Evolutionary conservation across 2,329 filamentous ascomycete species (phyloP).

Genomic region (Cytospora leucostoma): DNA sequence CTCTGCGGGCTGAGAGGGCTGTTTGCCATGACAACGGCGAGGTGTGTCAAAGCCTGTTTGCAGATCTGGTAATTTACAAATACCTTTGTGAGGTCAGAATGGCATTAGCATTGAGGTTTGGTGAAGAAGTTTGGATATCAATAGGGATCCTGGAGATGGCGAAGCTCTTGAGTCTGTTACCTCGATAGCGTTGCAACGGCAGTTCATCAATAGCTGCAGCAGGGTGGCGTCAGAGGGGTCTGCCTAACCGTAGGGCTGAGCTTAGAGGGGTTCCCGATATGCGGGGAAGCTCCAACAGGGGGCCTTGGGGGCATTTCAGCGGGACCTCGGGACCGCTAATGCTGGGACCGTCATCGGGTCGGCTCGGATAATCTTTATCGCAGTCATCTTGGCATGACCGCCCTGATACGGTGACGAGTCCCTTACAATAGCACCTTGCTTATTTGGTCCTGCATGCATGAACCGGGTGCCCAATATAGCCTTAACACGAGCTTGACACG

Average conservation of each 20-base stretch:
- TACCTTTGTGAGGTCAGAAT: background rate
- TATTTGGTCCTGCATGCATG: background rate
- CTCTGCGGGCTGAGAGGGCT: constrained; percentile 47
- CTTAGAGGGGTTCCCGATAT: constrained; percentile 5
- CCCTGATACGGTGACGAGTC: background rate
- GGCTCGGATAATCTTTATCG: background rate
- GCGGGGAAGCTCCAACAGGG: constrained; percentile 14
- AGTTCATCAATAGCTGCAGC: constrained; percentile 2
- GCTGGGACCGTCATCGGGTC: background rate
- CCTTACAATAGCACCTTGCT: background rate
- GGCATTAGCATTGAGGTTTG: background rate
- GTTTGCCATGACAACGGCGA: constrained; percentile 14
- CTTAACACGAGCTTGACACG: constrained; percentile 1
- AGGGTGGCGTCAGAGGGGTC: constrained; percentile 23
- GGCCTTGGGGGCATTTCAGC: background rate
- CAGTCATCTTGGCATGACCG: background rate
- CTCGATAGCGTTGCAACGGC: background rate
- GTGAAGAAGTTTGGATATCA: background rate
- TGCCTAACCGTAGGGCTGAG: constrained; percentile 26
- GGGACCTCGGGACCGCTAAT: background rate
- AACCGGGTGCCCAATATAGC: background rate
- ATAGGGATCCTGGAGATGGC: background rate
- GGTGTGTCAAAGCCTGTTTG: background rate
- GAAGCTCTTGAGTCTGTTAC: background rate
- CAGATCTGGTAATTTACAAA: background rate